Conservation (phyloP, 768 basidiomycete genomes). For the Lactifluus subvellereus region DNA sequence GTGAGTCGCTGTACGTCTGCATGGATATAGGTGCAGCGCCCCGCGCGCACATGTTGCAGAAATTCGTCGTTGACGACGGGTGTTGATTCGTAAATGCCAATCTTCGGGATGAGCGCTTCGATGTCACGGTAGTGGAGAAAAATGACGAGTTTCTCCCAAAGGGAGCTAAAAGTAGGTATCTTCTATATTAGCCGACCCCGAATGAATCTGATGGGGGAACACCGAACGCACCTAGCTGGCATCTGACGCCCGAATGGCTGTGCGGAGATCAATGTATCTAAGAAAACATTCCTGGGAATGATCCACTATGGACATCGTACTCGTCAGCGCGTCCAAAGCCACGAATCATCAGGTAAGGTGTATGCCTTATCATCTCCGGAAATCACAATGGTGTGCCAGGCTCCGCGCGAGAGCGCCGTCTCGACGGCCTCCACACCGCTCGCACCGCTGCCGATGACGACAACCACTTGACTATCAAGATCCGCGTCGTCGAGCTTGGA, state of each 20-base stretch:
- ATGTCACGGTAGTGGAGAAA: conserved; percentile 42
- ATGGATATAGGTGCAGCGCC: conserved; percentile 42
- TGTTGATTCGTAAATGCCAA: conserved; percentile 44
- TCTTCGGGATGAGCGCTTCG: conserved; percentile 39
- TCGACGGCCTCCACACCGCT: conserved; percentile 46
- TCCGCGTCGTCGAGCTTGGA: conserved; percentile 40
- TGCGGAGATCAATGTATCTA: conserved; percentile 43
- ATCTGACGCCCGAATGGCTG: conserved; percentile 51
- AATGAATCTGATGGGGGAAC: not conserved
- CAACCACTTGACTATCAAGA: conserved; percentile 38
- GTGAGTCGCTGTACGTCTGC: conserved; percentile 33
- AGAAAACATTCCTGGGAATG: conserved; percentile 41
- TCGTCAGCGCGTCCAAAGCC: conserved; percentile 4
- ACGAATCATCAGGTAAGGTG: conserved; percentile 41
- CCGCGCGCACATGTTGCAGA: conserved; percentile 39
- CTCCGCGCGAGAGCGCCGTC: conserved; percentile 33
- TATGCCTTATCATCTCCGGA: conserved; percentile 36
- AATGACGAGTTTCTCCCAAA: conserved; percentile 43
- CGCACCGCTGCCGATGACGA: conserved; percentile 49
- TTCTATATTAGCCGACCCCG: not conserved
- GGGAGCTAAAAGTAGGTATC: conserved; percentile 31
- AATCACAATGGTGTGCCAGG: conserved; percentile 34
- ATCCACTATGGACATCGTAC: conserved; percentile 36
- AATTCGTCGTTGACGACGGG: conserved; percentile 41
- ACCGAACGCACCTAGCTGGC: conserved; percentile 37